Percentiles rank a stretch among this genome's conserved stretches.
These are phyloP conservation scores for Lactarius akahatsu DNA, from an alignment of 768 basidiomycete genomes.

Conservation along the genomic window DNA sequence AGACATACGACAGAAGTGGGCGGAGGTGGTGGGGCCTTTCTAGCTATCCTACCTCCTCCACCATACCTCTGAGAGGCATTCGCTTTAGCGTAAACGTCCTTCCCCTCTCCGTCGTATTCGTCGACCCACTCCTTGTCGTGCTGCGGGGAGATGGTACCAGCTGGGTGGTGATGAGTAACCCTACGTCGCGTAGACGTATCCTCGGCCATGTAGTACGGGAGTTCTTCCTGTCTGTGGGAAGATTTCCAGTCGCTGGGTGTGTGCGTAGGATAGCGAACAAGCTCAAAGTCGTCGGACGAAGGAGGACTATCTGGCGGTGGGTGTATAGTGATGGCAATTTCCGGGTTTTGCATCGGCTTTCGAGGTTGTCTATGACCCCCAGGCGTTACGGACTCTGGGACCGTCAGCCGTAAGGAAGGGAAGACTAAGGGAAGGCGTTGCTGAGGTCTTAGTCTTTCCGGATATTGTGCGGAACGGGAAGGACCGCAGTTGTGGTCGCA, in stretches of 20 bases:
- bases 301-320: conserved; percentile 50
- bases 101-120: conserved; percentile 60
- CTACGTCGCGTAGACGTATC: conserved; percentile 49
- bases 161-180: conserved; percentile 39
- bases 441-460: background rate
- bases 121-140: conserved; percentile 34
- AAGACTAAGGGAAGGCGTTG: background rate
- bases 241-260: conserved; percentile 34
- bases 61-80: conserved; percentile 34
- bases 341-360: conserved; percentile 58
- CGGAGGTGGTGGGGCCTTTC: conserved; percentile 58
- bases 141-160: conserved; percentile 29
- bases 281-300: conserved; percentile 69
- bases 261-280: conserved; percentile 57
- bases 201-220: conserved; percentile 54
- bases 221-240: conserved; percentile 39
- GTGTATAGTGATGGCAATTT: conserved; percentile 71
- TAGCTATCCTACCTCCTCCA: conserved; percentile 51
- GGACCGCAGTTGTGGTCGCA: background rate
- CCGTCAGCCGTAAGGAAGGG: conserved; percentile 10
- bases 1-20: conserved; percentile 51
- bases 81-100: conserved; percentile 58
- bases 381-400: background rate
- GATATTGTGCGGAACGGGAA: background rate
- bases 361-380: conserved; percentile 14